Evolutionary conservation across 2,329 filamentous ascomycete genomes (phyloP).

Genomic region (Didymella sp.): DNA sequence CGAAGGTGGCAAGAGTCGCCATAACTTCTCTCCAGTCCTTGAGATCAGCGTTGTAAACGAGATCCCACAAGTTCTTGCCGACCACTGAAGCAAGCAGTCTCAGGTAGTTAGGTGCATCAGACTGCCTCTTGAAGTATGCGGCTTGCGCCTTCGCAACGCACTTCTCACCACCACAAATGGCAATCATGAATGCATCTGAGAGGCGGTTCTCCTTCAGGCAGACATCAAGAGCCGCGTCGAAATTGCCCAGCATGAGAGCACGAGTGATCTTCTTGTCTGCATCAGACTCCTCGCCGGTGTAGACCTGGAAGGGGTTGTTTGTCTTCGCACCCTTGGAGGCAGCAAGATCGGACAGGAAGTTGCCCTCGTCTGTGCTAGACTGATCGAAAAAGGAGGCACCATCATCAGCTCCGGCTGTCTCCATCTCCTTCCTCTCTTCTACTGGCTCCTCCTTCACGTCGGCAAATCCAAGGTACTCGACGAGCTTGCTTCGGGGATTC

Average conservation of each 20-base stretch:
- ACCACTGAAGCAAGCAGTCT: slow-evolving; percentile 90
- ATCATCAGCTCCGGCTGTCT: slow-evolving; percentile 55
- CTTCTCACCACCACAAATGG: slow-evolving; percentile 92
- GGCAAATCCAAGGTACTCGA: slow-evolving; percentile 88
- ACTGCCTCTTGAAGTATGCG: slow-evolving; percentile 85
- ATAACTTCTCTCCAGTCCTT: slow-evolving; percentile 96
- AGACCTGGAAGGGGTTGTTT: slow-evolving; percentile 91
- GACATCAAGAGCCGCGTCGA: slow-evolving; percentile 86
- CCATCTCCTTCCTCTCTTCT: slow-evolving; percentile 40
- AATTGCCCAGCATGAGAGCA: slow-evolving; percentile 87
- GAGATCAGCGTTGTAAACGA: slow-evolving; percentile 94
- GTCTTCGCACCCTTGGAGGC: slow-evolving; percentile 92
- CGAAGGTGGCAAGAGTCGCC: slow-evolving; percentile 94
- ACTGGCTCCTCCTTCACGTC: slow-evolving; percentile 56
- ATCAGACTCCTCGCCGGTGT: slow-evolving; percentile 80
- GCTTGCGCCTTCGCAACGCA: slow-evolving; percentile 93
- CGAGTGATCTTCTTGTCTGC: slow-evolving; percentile 87
- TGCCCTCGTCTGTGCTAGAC: slow-evolving; percentile 73
- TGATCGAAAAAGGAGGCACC: slow-evolving; percentile 78
- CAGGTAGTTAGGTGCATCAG: slow-evolving; percentile 86
- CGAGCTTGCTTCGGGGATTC: slow-evolving; percentile 83
- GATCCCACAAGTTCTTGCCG: slow-evolving; percentile 96
- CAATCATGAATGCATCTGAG: slow-evolving; percentile 97
- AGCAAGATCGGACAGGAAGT: slow-evolving; percentile 83
- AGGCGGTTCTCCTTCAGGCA: slow-evolving; percentile 88